Evolutionary conservation across 257 asterid species (phyloP).

Genomic region (Jacaranda mimosifolia): DNA sequence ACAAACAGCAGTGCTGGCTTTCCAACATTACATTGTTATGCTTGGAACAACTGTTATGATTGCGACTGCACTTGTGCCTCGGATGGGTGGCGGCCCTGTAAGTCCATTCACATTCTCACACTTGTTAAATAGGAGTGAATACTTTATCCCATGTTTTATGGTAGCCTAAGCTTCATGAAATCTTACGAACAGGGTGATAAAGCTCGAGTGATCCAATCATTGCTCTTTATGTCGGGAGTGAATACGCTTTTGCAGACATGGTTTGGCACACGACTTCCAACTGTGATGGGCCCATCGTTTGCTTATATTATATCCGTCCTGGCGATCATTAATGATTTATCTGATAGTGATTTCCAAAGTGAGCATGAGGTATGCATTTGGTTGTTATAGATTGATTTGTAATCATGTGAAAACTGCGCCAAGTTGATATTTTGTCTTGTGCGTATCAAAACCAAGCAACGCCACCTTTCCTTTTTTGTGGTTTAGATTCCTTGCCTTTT

Average conservation of each 20-base stretch:
- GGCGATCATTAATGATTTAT: slow-evolving; percentile 71
- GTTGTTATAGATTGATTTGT: slow-evolving; percentile 10
- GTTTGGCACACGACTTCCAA: slow-evolving; percentile 95
- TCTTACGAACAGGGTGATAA: slow-evolving; percentile 73
- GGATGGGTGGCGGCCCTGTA: slow-evolving; percentile 94
- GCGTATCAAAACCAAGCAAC: background rate
- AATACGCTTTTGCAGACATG: slow-evolving; percentile 92
- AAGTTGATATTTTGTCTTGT: slow-evolving; percentile 17
- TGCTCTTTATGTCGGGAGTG: slow-evolving; percentile 92
- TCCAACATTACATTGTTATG: slow-evolving; percentile 97
- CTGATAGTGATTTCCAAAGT: slow-evolving; percentile 45
- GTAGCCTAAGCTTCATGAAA: background rate
- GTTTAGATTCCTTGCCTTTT: slow-evolving; percentile 23
- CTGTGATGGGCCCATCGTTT: slow-evolving; percentile 96
- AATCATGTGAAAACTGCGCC: background rate
- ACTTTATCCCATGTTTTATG: background rate
- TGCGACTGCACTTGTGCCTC: slow-evolving; percentile 79
- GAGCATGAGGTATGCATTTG: slow-evolving; percentile 73
- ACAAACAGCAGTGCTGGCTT: slow-evolving; percentile 72
- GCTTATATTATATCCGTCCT: slow-evolving; percentile 80
- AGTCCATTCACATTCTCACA: slow-evolving; percentile 36
- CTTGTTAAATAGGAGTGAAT: background rate
- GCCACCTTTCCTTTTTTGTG: slow-evolving; percentile 18
- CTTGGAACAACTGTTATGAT: slow-evolving; percentile 94
- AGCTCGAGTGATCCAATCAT: slow-evolving; percentile 89